phyloP scores from a whole-genome alignment of 805 yeast species.

The Saccharomycopsis sp. region DNA sequence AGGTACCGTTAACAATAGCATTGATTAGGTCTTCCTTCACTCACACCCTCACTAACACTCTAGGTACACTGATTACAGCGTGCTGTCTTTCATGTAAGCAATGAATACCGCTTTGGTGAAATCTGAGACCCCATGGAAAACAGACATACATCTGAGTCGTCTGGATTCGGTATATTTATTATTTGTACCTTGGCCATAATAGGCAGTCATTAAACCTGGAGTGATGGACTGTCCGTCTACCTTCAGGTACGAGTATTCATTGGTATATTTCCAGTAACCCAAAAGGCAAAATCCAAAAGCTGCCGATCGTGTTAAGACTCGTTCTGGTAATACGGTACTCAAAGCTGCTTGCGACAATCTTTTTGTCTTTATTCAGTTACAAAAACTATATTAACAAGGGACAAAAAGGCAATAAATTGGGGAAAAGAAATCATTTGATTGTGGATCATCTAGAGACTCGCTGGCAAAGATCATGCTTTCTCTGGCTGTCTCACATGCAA shows the following conservation, averaged over 20 bases:
- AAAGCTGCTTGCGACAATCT: background rate
- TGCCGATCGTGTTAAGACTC: background rate
- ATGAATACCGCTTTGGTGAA: background rate
- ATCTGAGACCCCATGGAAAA: background rate
- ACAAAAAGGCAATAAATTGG: background rate
- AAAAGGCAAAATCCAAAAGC: background rate
- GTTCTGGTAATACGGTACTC: background rate
- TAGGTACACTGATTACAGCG: background rate
- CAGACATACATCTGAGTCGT: background rate
- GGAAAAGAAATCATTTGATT: background rate
- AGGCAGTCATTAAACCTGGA: background rate
- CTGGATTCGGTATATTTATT: background rate
- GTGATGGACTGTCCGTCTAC: constrained; percentile 3
- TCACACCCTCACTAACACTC: background rate
- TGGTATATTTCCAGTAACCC: constrained; percentile 1
- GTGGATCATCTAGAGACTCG: background rate
- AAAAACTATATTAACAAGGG: background rate
- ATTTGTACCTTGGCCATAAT: background rate
- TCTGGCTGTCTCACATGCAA: background rate
- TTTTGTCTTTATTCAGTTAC: background rate
- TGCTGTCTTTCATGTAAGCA: background rate
- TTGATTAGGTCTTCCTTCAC: background rate
- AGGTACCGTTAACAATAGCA: background rate
- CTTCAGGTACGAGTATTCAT: background rate
- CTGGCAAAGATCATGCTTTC: background rate